These are phyloP conservation scores for Bretschneidera sinensis DNA, from an alignment of 345 rosid genomes.

Conservation along the genomic window DNA sequence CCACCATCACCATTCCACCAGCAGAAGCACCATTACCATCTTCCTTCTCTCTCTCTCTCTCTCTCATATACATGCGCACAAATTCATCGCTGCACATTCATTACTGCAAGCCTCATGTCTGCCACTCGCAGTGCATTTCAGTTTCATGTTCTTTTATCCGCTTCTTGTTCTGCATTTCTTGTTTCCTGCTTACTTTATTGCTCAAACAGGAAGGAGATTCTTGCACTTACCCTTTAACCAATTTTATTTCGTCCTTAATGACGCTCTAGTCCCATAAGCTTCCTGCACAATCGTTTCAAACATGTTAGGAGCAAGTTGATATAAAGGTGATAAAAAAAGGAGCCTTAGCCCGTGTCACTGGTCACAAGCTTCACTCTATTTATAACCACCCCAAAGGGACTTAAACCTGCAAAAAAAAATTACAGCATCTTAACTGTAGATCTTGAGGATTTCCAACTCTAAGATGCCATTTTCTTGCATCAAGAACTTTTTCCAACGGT, in stretches of 20 bases:
- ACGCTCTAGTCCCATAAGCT: slow-evolving; percentile 34
- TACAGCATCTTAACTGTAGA: too few species aligned
- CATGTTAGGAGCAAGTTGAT: slow-evolving; percentile 27
- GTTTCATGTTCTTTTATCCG: slow-evolving; percentile 16
- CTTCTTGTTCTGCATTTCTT: slow-evolving; percentile 17
- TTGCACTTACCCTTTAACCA: slow-evolving; percentile 23
- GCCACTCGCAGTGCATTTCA: slow-evolving; percentile 47
- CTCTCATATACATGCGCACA: slow-evolving; percentile 8
- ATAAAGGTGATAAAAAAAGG: slow-evolving; percentile 36
- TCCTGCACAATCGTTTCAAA: slow-evolving; percentile 28
- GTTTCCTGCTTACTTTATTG: slow-evolving; percentile 28
- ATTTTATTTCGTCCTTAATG: slow-evolving; percentile 28
- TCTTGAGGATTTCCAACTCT: slow-evolving; percentile 12
- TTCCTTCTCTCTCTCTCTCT: too few species aligned
- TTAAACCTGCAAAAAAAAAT: slow-evolving; percentile 21
- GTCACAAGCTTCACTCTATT: slow-evolving; percentile 43
- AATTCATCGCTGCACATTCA: slow-evolving; percentile 33
- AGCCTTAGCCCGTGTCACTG: slow-evolving; percentile 41
- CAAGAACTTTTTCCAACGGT: slow-evolving; percentile 68
- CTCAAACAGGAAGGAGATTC: slow-evolving; percentile 27
- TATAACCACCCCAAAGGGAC: slow-evolving; percentile 39
- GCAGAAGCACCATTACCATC: slow-evolving; percentile 33
- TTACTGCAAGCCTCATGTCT: slow-evolving; percentile 49
- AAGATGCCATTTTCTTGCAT: slow-evolving; percentile 54
- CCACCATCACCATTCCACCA: slow-evolving; percentile 30